phyloP scores from a whole-genome alignment of 2,329 filamentous ascomycete species.

The Xylaria sp. region DNA sequence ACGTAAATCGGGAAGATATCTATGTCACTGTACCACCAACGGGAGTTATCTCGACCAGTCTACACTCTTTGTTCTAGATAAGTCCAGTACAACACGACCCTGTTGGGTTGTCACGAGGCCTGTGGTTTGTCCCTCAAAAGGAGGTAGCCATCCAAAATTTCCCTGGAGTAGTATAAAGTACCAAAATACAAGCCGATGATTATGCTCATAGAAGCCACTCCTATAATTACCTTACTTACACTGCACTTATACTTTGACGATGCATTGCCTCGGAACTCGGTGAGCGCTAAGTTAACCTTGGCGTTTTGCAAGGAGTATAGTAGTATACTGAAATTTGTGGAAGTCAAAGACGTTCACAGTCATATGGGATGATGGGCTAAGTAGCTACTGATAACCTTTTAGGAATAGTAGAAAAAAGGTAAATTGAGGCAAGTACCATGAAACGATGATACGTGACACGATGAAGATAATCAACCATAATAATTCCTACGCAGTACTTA shows the following conservation, averaged over 20 bases:
- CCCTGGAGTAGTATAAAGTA: background rate
- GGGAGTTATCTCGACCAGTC: background rate
- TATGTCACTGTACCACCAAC: slow-evolving; percentile 6
- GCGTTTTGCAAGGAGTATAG: background rate
- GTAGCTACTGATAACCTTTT: background rate
- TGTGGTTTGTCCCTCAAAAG: background rate
- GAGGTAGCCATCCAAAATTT: background rate
- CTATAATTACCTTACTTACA: background rate
- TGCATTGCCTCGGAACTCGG: background rate
- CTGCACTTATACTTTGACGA: background rate
- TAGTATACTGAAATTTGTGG: background rate
- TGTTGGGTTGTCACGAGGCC: background rate
- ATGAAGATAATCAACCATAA: background rate
- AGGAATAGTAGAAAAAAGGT: background rate
- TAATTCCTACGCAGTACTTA: no score
- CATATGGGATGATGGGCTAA: no score
- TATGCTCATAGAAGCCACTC: background rate
- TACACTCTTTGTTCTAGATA: background rate
- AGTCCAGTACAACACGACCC: background rate
- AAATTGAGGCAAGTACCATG: slow-evolving; percentile 12
- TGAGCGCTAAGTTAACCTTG: background rate
- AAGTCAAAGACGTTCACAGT: background rate
- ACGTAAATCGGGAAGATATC: background rate
- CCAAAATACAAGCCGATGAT: background rate
- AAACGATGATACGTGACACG: background rate